Conservation (phyloP, 768 basidiomycete species). For the Cystobasidium tubakii region DNA sequence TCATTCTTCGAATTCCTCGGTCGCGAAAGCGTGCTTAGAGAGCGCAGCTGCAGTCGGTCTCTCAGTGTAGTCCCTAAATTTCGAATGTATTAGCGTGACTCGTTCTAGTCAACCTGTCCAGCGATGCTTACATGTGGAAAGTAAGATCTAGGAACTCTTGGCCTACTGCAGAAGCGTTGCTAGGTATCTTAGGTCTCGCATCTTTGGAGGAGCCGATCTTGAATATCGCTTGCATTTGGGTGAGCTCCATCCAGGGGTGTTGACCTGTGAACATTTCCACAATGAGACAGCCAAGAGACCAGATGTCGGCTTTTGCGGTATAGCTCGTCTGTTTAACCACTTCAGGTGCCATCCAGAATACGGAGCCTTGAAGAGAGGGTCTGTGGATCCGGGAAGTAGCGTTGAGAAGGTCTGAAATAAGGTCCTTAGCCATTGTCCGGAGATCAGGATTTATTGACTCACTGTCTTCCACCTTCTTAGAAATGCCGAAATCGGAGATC, state of each 20-base stretch:
- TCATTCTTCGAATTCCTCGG: constrained; percentile 28
- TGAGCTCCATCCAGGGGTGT: constrained; percentile 91
- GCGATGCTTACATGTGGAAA: constrained; percentile 49
- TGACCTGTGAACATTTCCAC: constrained; percentile 98
- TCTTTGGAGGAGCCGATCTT: constrained; percentile 78
- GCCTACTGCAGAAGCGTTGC: constrained; percentile 83
- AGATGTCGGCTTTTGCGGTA: constrained; percentile 95
- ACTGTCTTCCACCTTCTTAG: constrained; percentile 96
- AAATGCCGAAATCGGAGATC: constrained; percentile 97
- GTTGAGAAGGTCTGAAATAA: constrained; percentile 49
- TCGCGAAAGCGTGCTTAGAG: constrained; percentile 50
- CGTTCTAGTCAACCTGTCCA: neutral
- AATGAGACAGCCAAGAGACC: constrained; percentile 89
- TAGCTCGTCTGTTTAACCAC: constrained; percentile 96
- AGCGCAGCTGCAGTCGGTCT: constrained; percentile 50
- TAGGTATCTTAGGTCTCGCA: constrained; percentile 77
- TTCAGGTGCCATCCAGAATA: constrained; percentile 99
- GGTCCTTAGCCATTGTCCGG: neutral
- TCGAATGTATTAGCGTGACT: neutral
- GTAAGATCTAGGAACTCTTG: constrained; percentile 78
- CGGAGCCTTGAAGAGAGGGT: constrained; percentile 91
- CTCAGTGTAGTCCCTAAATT: constrained; percentile 47
- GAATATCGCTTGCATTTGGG: constrained; percentile 99
- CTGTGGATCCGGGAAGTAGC: constrained; percentile 64
- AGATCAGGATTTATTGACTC: constrained; percentile 48